Percentiles rank a stretch among this genome's conserved stretches.
These are phyloP conservation scores for Hsuehochloa calcarea DNA, from an alignment of 176 grass and related monocot species.

Conservation along the genomic window DNA sequence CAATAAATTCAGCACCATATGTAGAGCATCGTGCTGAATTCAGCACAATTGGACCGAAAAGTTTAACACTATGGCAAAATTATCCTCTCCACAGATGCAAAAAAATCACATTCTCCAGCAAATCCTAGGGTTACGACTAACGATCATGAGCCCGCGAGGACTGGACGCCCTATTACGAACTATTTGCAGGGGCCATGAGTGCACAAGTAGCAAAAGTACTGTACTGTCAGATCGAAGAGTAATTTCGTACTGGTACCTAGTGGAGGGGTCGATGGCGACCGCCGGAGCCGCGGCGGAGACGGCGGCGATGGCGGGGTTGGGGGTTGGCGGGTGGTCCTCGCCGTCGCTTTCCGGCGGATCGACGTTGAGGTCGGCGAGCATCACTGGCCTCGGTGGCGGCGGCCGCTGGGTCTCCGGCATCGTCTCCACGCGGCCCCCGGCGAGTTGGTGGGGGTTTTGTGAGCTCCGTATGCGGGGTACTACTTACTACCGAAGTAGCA, in stretches of 20 bases:
- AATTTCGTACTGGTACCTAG: slow-evolving; percentile 32
- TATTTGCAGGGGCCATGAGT: background rate
- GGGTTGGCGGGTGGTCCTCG: slow-evolving; percentile 59
- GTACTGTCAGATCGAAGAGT: slow-evolving; percentile 11
- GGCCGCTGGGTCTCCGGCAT: slow-evolving; percentile 34
- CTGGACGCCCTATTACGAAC: background rate
- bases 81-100: background rate
- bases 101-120: background rate
- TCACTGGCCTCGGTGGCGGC: slow-evolving; percentile 48
- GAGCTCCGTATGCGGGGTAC: slow-evolving; percentile 11
- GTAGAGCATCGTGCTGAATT: background rate
- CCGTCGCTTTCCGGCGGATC: slow-evolving; percentile 83
- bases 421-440: slow-evolving; percentile 10
- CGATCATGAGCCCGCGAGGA: background rate
- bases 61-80: too few relatives aligned
- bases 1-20: background rate
- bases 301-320: slow-evolving; percentile 18
- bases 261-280: slow-evolving; percentile 29
- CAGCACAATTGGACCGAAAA: background rate
- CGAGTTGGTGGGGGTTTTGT: background rate
- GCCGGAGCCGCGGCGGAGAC: slow-evolving; percentile 6
- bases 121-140: slow-evolving; percentile 5
- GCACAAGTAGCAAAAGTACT: background rate
- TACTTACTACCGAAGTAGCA: too few relatives aligned
- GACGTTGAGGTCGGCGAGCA: slow-evolving; percentile 82